Percentiles rank a stretch among this genome's conserved stretches.
Evolutionary conservation across 345 rosid genomes (phyloP).

Genomic region (Gossypium rotundifolium): DNA sequence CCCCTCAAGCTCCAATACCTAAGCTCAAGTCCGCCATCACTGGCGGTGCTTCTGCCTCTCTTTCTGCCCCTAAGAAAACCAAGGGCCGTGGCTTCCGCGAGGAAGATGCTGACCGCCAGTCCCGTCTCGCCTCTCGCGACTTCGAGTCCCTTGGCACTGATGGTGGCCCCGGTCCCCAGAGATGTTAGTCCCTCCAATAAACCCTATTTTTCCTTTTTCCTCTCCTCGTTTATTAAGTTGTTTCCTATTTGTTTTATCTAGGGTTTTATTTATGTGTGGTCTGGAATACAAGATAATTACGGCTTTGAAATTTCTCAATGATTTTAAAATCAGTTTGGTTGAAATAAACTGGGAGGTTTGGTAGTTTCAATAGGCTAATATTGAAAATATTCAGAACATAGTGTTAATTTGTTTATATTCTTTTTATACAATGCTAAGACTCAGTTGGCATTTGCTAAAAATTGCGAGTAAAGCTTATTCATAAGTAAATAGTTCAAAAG

Average conservation of each 20-base stretch:
- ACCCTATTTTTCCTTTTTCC: not conserved
- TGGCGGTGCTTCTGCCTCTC: constrained; percentile 50
- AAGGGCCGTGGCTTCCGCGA: constrained; percentile 92
- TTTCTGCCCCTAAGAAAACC: constrained; percentile 49
- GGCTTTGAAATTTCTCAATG: not conserved
- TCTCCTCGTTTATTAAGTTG: not conserved
- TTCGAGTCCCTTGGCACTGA: constrained; percentile 79
- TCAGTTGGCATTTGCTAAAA: not conserved
- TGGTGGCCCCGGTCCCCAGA: constrained; percentile 83
- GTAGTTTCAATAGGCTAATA: not conserved
- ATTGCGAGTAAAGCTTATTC: not conserved
- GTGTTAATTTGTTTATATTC: no score
- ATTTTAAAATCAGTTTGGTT: not conserved
- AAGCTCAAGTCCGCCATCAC: constrained; percentile 84
- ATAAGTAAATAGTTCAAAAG: not conserved
- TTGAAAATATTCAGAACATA: not conserved
- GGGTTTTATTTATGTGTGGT: not conserved
- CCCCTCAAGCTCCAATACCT: constrained; percentile 60
- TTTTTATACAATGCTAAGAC: no score
- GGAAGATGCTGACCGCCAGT: constrained; percentile 69
- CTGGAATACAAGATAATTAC: not conserved
- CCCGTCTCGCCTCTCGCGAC: constrained; percentile 63
- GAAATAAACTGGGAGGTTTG: not conserved
- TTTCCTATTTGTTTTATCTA: not conserved
- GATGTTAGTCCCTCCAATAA: constrained; percentile 46